Conservation (phyloP, 2,329 filamentous ascomycete species). For the Leptographium lundbergii region DNA sequence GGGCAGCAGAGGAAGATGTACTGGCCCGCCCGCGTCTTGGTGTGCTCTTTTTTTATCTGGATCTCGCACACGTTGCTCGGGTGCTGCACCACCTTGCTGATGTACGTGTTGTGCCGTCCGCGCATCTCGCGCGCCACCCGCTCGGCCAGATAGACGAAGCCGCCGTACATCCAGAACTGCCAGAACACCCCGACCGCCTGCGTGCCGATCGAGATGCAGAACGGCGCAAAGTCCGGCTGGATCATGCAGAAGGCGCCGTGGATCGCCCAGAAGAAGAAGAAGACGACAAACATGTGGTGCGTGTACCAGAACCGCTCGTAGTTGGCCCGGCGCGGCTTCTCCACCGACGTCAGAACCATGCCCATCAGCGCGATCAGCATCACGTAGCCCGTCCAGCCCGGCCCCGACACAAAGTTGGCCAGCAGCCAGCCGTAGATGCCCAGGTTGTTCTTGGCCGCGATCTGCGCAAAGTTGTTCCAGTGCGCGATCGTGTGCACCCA, state of each 20-base stretch:
- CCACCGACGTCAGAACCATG: conserved; percentile 65
- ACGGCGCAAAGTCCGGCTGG: conserved; percentile 68
- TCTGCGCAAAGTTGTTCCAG: conserved; percentile 75
- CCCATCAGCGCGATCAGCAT: conserved; percentile 70
- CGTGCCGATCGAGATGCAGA: conserved; percentile 56
- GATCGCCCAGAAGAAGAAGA: conserved; percentile 86
- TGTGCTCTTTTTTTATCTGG: conserved; percentile 83
- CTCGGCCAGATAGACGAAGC: conserved; percentile 70
- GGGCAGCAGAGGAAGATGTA: conserved; percentile 87
- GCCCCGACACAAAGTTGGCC: conserved; percentile 66
- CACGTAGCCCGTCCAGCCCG: conserved; percentile 76
- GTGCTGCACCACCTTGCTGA: conserved; percentile 82
- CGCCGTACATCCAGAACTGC: conserved; percentile 80
- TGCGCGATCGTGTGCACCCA: conserved; percentile 79
- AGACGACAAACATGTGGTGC: conserved; percentile 76
- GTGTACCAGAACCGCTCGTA: conserved; percentile 88
- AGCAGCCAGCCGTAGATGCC: conserved; percentile 68
- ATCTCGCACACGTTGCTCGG: conserved; percentile 83
- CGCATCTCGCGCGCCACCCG: conserved; percentile 66
- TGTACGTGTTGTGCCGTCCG: conserved; percentile 71
- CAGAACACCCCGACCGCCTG: conserved; percentile 67
- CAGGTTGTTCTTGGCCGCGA: conserved; percentile 61
- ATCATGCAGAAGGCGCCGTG: conserved; percentile 89
- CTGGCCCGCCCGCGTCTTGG: conserved; percentile 68
- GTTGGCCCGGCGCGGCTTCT: conserved; percentile 67